These are phyloP conservation scores for Thielaviopsis musarum DNA, from an alignment of 2,329 filamentous ascomycete genomes.

Conservation along the genomic window DNA sequence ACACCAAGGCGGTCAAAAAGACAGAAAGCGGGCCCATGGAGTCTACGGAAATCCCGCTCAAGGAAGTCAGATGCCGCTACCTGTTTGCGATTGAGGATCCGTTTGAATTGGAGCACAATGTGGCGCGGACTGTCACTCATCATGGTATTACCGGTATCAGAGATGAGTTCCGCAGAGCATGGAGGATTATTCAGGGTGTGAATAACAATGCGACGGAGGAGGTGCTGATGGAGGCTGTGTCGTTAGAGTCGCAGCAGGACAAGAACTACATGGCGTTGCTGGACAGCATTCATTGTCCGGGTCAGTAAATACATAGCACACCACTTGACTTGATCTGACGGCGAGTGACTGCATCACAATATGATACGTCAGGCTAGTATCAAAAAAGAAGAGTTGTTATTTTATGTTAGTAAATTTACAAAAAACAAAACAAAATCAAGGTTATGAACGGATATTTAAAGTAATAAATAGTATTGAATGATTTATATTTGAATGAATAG, in stretches of 20 bases:
- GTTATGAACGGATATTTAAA: too few species aligned
- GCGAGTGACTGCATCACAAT: too few species aligned
- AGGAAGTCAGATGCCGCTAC: slow-evolving; percentile 63
- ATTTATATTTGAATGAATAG: too few species aligned
- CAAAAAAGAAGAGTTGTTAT: too few species aligned
- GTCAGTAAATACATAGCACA: neutral
- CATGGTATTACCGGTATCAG: slow-evolving; percentile 66
- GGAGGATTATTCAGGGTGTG: slow-evolving; percentile 46
- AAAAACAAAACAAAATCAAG: too few species aligned
- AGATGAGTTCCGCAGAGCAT: slow-evolving; percentile 70
- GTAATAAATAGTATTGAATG: too few species aligned
- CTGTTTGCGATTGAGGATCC: slow-evolving; percentile 85
- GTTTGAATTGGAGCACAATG: slow-evolving; percentile 76
- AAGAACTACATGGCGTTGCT: slow-evolving; percentile 15
- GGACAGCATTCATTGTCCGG: neutral
- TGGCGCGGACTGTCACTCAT: slow-evolving; percentile 72
- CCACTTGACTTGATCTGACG: neutral
- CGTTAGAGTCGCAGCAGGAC: slow-evolving; percentile 19
- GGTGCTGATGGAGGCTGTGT: slow-evolving; percentile 35
- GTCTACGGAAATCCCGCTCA: slow-evolving; percentile 27
- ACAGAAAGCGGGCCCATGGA: neutral
- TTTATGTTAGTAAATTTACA: too few species aligned
- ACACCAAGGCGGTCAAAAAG: slow-evolving; percentile 11
- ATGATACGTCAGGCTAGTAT: too few species aligned
- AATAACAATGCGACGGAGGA: slow-evolving; percentile 26